Base-by-base conservation (phyloP, 768 basidiomycete species). In the Asterophora parasitica region DNA sequence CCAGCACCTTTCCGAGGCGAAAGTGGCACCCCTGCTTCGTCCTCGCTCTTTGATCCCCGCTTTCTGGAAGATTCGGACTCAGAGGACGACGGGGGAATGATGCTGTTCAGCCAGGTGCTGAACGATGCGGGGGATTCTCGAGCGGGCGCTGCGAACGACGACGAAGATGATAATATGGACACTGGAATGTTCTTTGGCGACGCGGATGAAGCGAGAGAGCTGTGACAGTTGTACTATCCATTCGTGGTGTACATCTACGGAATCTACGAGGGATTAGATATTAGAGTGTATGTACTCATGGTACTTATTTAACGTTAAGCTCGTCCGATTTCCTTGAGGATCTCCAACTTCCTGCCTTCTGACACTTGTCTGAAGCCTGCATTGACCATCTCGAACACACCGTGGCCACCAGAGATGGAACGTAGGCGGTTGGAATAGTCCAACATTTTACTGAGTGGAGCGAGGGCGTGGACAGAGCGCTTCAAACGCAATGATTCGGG, bases 351-450 rank as follows among this genome's bases (percentile, higher is more conserved):
- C 49, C 89, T 75, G 27, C 69, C 56, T 42, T 79, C 73, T 16
- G 77, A 73, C 1, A 92, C 89, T 49, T 72, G 65, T 58, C 73
- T 78, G 67, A 92, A 93, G 12, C 89, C 90, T n/a, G 81, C 85
- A 40, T 76, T 78, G 26, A 68, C 67, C 82, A 88, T 86, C 59
- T 92, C 88, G 56, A 92, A 92, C 13, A 72, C 60, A 10, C 89
- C 91, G 60, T 89, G 81, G 3, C 91, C 91, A 39, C 87, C 91
- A 1, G 88, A 85, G 31, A 92, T 64, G 1, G 91, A 85, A 13
- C 91, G 83, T 42, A 93, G 64, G 12, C 88, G 75, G 38, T 73
- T 83, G 7, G 87, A 83, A 56, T 88, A 93, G 62, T 92, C 85
- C 15, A 92, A 69, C 77, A 91, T 84, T 56, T 75, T 77, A 58